Evolutionary conservation across 352 stramenopile species (phyloP).

Genomic region (Pythium plurisporium): DNA sequence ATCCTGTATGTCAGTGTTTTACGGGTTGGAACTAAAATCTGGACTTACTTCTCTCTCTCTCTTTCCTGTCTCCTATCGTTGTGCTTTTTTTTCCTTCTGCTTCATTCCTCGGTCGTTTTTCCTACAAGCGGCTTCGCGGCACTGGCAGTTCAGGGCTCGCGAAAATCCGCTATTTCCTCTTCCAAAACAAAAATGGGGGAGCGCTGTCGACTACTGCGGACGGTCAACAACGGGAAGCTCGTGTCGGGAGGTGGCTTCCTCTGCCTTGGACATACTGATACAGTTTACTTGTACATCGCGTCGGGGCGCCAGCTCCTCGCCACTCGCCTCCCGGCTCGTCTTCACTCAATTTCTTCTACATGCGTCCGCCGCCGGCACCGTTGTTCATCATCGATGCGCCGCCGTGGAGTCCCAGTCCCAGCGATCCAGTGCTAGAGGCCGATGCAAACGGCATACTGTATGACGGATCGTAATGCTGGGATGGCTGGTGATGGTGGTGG

Average conservation of each 20-base stretch:
- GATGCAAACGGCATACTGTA: slow-evolving; percentile 17
- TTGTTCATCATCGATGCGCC: slow-evolving; percentile 3
- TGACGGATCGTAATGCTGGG: slow-evolving; percentile 26
- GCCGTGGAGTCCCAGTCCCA: slow-evolving; percentile 8
- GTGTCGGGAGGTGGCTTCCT: neutral
- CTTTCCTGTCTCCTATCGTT: neutral
- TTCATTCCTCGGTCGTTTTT: neutral
- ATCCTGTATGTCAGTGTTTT: slow-evolving; percentile 19
- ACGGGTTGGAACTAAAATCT: neutral
- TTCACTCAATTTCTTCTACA: slow-evolving; percentile 4
- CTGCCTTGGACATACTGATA: slow-evolving; percentile 56
- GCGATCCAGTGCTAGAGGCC: neutral
- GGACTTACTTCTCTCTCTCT: slow-evolving; percentile 1
- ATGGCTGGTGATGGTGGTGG: slow-evolving; percentile 26
- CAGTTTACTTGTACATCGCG: slow-evolving; percentile 55
- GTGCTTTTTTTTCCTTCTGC: neutral
- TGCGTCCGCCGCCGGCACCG: neutral
- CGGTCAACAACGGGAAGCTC: neutral
- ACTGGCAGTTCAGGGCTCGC: too few species aligned
- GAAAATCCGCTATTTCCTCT: neutral
- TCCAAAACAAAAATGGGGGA: slow-evolving; percentile 11
- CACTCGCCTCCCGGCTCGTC: neutral
- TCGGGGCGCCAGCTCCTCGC: slow-evolving; percentile 4
- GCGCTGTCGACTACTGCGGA: too few species aligned
- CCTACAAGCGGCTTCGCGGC: neutral